A percentile compares a stretch with the other conserved stretches of the same genome.
phyloP scores from a whole-genome alignment of 768 basidiomycete genomes.

The Lactarius akahatsu region DNA sequence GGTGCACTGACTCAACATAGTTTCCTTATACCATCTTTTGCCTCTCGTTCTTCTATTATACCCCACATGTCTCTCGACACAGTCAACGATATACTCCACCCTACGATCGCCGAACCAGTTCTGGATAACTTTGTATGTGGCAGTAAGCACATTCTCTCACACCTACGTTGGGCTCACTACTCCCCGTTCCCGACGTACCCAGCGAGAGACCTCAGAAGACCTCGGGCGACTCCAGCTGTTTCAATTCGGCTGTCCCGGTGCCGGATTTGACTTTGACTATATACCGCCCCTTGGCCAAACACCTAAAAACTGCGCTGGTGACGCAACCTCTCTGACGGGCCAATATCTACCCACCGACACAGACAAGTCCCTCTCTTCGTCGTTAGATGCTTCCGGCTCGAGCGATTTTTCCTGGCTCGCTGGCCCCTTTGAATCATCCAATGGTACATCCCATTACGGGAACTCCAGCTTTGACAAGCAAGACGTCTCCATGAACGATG shows the following conservation, averaged over 20 bases:
- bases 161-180: background rate
- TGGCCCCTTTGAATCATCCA: background rate
- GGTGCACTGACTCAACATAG: background rate
- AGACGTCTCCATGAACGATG: background rate
- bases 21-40: background rate
- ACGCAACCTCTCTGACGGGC: background rate
- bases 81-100: background rate
- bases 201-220: background rate
- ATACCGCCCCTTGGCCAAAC: background rate
- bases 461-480: background rate
- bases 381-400: background rate
- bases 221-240: background rate
- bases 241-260: background rate
- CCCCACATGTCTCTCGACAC: background rate
- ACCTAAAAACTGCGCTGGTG: background rate
- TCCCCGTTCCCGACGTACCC: background rate
- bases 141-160: background rate
- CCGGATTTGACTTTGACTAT: slow-evolving; percentile 1
- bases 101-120: background rate
- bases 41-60: background rate
- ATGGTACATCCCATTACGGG: background rate
- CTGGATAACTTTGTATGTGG: slow-evolving; percentile 11
- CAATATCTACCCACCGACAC: background rate
- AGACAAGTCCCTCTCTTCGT: background rate
- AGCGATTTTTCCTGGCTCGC: background rate